phyloP scores from a whole-genome alignment of 1,284 basidiomycete species.

The Pseudozyma tsukubaensis region DNA sequence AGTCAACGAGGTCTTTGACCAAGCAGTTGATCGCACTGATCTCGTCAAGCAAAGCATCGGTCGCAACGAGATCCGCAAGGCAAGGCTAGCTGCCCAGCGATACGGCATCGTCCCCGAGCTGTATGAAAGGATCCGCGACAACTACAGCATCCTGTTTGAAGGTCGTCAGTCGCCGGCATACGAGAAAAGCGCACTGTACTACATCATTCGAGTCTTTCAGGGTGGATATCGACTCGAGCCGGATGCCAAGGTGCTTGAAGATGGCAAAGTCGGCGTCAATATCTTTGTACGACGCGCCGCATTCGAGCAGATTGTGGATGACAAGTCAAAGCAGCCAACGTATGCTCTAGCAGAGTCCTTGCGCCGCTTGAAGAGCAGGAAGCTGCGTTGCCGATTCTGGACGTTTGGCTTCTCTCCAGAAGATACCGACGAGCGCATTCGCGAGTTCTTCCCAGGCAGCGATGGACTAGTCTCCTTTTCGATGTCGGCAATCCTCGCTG shows the following conservation, averaged over 20 bases:
- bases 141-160: constrained; percentile 42
- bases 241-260: constrained; percentile 28
- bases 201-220: constrained; percentile 35
- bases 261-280: constrained; percentile 21
- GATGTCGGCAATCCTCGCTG: constrained; percentile 36
- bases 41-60: constrained; percentile 23
- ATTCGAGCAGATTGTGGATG: constrained; percentile 13
- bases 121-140: constrained; percentile 26
- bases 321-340: not conserved
- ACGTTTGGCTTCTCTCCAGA: constrained; percentile 37
- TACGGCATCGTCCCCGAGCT: constrained; percentile 21
- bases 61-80: constrained; percentile 27
- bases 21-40: constrained; percentile 11
- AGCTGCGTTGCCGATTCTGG: constrained; percentile 31
- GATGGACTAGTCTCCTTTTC: constrained; percentile 30
- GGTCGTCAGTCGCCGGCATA: constrained; percentile 22
- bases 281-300: constrained; percentile 35
- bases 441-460: constrained; percentile 34
- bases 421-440: constrained; percentile 33
- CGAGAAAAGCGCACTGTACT: constrained; percentile 32
- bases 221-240: constrained; percentile 23
- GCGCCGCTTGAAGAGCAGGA: constrained; percentile 33
- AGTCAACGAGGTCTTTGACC: constrained; percentile 19
- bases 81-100: constrained; percentile 22
- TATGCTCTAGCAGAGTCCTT: constrained; percentile 22